A percentile compares a stretch with the other conserved stretches of the same genome.
Conservation (phyloP, 495 filamentous ascomycete species). For the Hyaloscypha variabilis region DNA sequence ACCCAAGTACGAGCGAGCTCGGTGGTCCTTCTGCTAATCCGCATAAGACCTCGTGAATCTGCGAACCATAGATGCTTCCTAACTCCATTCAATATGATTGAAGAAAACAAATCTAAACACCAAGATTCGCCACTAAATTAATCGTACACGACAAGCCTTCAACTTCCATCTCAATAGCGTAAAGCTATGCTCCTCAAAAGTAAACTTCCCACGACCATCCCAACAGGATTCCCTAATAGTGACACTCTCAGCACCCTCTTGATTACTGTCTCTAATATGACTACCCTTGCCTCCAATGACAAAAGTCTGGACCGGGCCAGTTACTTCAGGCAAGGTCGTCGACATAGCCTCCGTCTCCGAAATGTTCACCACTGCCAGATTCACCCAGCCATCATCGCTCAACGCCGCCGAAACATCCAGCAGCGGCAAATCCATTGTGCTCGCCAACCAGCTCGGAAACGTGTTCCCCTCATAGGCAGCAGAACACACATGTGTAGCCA, state of each 20-base stretch:
- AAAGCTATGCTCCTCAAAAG: slow-evolving; percentile 2
- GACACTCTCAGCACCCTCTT: neutral
- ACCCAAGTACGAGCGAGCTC: no score
- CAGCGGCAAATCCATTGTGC: slow-evolving; percentile 55
- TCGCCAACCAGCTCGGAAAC: slow-evolving; percentile 52
- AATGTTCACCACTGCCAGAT: slow-evolving; percentile 60
- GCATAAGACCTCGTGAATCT: no score
- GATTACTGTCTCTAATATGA: neutral
- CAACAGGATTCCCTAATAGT: neutral
- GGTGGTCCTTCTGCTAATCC: no score
- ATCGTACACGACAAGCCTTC: neutral
- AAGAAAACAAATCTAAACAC: no score
- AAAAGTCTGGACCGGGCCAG: slow-evolving; percentile 47
- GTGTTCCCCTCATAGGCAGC: slow-evolving; percentile 56
- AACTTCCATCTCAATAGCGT: neutral
- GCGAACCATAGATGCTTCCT: no score
- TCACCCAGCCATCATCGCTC: slow-evolving; percentile 53
- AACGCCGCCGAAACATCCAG: slow-evolving; percentile 57
- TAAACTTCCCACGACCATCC: neutral
- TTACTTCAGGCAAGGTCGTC: slow-evolving; percentile 45
- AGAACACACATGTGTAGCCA: slow-evolving; percentile 54
- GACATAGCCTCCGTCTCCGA: slow-evolving; percentile 46
- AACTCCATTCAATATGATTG: no score
- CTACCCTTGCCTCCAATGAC: slow-evolving; percentile 51
- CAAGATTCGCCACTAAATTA: no score